Evolutionary conservation across 331 rosid genomes (phyloP), one percentile per base, ranked within the genome.

Genomic region (Telfairia occidentalis): DNA sequence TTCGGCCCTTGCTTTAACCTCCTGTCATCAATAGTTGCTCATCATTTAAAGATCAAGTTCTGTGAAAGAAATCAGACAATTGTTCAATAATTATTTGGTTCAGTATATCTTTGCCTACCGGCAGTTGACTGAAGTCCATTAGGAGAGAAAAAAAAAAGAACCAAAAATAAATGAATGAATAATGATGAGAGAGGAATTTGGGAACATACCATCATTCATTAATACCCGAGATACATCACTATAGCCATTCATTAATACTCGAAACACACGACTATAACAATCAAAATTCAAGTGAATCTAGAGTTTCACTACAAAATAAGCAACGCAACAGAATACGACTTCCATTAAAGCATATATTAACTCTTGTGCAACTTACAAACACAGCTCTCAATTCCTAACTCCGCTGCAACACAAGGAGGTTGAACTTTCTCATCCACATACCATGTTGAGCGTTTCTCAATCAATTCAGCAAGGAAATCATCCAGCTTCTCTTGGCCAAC

Each of bases 351-450:
- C 12, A 42, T 30, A n/a, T 18, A 57, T 76, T 15, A 59, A 79
- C 74, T 43, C 80, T 81, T 66, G 78, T 82, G 90, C 64, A 26
- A 59, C 57, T 55, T 71, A 48, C 90, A 78, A 38, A 26, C 60
- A 67, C 88, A 81, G 52, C 50, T 84, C 67, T 57, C 78, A 9
- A 53, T 73, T 42, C 86, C 90, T 13, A 86, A 49, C 23, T 79
- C 89, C 9, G 59, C 74, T 38, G 86, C 86, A 46, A 87, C 57
- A 76, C 96, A 89, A 16, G 82, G 85, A 49, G 90, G 82, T 18
- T 74, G 55, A 21, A 32, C 32, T 1, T 63, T 63, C 5, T 75
- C 82, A 26, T 77, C 81, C 28, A 9, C n/a, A 19, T 83, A 82
- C 87, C 91, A 85, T 23, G 57, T 46, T 2, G 81, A 18, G 19